Base-by-base conservation (phyloP, 345 rosid genomes). In the Anastatica hierochuntica region DNA sequence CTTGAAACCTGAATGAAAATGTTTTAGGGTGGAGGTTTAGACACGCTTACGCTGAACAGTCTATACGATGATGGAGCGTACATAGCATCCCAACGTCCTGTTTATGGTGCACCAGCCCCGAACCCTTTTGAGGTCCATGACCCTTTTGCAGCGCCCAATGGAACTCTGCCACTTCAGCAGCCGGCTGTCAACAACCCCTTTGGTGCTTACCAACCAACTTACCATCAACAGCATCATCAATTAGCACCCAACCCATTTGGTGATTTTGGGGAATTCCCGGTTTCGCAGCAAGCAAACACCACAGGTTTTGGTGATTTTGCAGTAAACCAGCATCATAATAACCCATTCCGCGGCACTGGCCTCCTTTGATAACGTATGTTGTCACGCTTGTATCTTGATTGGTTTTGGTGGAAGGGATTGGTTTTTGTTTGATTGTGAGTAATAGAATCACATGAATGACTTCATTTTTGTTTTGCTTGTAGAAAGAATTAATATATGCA, bases 71-170 rank as follows among this genome's bases (percentile, higher is more conserved):
- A 78, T 40, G 88, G 81, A 37, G 49, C 80, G 8, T 80, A 78
- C 20, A 79, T 72, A 45, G 84, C 83, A 10, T 35, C 79, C 11
- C 94, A 72, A 66, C 85, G 60, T 71, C 80, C 90, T 14, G 69
- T 65, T 14, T 84, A 74, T 27, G 86, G 83, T 19, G 53, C 63
- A 26, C 76, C 88, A 35, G 79, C 86, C 18, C 83, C 84, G 14
- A 88, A 88, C 47, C 96, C 96, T 1, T 88, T 84, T 24, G 95
- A 84, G 74, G 77, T 74, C 10, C 85, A 79, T 10, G 90, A 84
- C 57, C 82, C 80, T 23, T 87, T 81, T 41, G 60, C 78, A 2
- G 45, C 69, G 64, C 65, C 90, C 14, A 80, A 68, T 52, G 49
- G 30, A 61, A 31, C 76, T 41, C 14, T 58, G 50, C 78, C 82